Base-by-base conservation (phyloP, 352 stramenopile genomes). In the Pythium rhizo-oryzae region DNA sequence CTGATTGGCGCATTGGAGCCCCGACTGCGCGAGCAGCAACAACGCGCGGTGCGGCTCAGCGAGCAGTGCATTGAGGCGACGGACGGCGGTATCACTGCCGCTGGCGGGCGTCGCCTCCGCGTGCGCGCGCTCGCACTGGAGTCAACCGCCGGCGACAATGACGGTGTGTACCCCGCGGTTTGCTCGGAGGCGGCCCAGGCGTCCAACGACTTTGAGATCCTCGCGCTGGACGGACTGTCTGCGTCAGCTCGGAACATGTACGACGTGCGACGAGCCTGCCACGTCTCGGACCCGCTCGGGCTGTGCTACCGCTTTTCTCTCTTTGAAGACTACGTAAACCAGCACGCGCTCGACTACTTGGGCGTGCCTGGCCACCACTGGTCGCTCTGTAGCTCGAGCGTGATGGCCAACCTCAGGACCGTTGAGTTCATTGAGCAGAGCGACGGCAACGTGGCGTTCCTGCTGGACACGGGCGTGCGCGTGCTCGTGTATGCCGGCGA, bases 401-500 rank as follows among this genome's bases (percentile, higher is more conserved):
- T 78, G 5, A 53, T 66, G 23, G 11, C 13, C 0, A 25, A 52
- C 1, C 39, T 90, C 1, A 53, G 55, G 35, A 23, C 63, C 33
- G 65, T 78, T 43, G 85, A 94, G n/a, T 65, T 67, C n/a, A 41
- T 87, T 1, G 73, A 80, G 30, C 85, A 94, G 35, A 92, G 84
- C 58, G 75, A 84, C 52, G 53, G 46, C 7, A 78, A 77, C 23
- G 83, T 93, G n/a, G 81, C 71, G 39, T 62, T 56, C n/a, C 51
- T 85, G 13, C 75, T 93, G 0, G 67, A 89, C 0, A 69, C 67
- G 0, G 79, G 74, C 23, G 75, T 94, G 21, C 83, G 85, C 4
- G 85, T 93, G 33, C 72, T 94, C 0, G 67, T 93, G 44, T 94
- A 91, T 53, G 83, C 72, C 16, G 87, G 85, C 0, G 85, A 92